phyloP scores from a whole-genome alignment of 768 basidiomycete species.

The button mushroom (Agaricus bisporus) region DNA sequence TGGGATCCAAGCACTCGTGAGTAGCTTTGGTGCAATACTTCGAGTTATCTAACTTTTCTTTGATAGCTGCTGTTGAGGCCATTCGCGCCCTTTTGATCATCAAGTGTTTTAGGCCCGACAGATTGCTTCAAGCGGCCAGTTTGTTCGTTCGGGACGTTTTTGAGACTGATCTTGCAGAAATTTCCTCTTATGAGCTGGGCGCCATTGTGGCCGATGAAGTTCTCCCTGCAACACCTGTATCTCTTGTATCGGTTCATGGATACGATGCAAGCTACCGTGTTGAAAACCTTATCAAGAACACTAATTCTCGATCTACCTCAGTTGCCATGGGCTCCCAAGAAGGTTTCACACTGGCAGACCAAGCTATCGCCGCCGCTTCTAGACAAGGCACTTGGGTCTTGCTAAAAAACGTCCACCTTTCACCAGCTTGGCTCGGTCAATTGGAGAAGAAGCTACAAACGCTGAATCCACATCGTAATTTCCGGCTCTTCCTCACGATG shows the following conservation, averaged over 20 bases:
- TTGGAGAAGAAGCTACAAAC: constrained; percentile 96
- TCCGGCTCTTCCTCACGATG: constrained; percentile 98
- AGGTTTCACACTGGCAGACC: constrained; percentile 93
- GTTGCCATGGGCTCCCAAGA: constrained; percentile 99
- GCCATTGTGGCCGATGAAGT: constrained; percentile 78
- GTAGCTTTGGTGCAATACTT: constrained; percentile 21
- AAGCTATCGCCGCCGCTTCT: constrained; percentile 89
- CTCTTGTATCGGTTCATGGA: constrained; percentile 89
- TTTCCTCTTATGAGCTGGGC: constrained; percentile 71
- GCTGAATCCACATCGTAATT: constrained; percentile 80
- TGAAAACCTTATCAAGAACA: constrained; percentile 77
- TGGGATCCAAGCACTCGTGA: constrained; percentile 77
- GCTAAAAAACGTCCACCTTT: constrained; percentile 95
- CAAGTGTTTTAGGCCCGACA: constrained; percentile 91
- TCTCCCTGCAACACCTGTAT: constrained; percentile 74
- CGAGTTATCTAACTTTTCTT: constrained; percentile 4
- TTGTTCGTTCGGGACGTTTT: constrained; percentile 74
- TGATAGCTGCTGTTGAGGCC: constrained; percentile 62
- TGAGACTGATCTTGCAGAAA: constrained; percentile 67
- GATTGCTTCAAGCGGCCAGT: constrained; percentile 78
- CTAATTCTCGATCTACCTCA: constrained; percentile 71
- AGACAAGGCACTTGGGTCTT: constrained; percentile 95
- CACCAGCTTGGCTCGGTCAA: constrained; percentile 92
- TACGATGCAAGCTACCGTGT: constrained; percentile 98
- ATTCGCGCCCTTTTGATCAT: constrained; percentile 73